Base-by-base conservation (phyloP, 1,139 yeast genomes). In the Suhomyces guaymorum region DNA sequence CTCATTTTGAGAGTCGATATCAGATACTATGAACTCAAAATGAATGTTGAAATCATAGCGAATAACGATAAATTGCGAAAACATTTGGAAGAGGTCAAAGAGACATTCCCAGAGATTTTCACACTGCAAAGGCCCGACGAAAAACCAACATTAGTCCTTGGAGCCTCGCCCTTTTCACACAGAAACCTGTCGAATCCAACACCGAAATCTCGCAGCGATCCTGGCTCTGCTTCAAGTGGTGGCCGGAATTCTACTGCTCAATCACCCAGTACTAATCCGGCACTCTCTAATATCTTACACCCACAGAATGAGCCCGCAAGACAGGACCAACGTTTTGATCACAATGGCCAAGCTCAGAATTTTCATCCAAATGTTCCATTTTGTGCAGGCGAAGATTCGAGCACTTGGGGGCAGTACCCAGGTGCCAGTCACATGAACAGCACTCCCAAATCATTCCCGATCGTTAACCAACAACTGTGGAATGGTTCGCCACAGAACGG, bases 71-170 rank as follows among this genome's bases (percentile, higher is more conserved):
- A 24, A 11, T 50, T 68, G 16, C 37, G 41, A 21, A 43, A 44
- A 1, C 63, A 63, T 37, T 48, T 68, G 22, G 51, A 54, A 4
- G 39, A 46, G 24, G 48, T 54, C 9, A 43, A 54, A 29, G 32
- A 17, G 14, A 33, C 45, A 7, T 59, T 51, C 38, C 70, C 72
- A 0, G 63, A 60, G 11, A 30, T 64, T 14, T 48, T 48, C 24
- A 34, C 39, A 14, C 42, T 14, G 10, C 18, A 17, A 5, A 6
- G 16, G 9, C 21, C n/a, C 9, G 27, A 15, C 0, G 12, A 18
- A 7, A 14, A 24, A 11, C 22, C 15, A 7, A 32, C 26, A 6
- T 12, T 30, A 22, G 30, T 36, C 4, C 27, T 35, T 12, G 39
- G 41, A 15, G 32, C 26, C 8, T 39, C 41, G 3, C 38, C 36